Conservation (phyloP, 257 asterid genomes). For the Salvia splendens region DNA sequence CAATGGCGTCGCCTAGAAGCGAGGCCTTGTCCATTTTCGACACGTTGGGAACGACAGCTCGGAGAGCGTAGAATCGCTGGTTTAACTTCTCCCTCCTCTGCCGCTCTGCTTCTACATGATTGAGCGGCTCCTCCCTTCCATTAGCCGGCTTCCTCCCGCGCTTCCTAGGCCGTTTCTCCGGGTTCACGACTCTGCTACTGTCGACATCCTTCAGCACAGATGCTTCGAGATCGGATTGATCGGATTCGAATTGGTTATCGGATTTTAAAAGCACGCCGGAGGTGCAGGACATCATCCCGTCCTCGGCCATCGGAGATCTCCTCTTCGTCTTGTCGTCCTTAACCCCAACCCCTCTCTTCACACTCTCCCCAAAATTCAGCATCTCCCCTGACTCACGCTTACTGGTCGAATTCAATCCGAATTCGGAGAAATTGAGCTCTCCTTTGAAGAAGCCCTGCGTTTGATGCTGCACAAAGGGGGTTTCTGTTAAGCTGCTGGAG, state of each 20-base stretch:
- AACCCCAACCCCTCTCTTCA: conserved; percentile 28
- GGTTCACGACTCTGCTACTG: conserved; percentile 58
- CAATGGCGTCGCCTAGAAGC: conserved; percentile 80
- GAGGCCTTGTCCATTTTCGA: conserved; percentile 96
- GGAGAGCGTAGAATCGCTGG: conserved; percentile 72
- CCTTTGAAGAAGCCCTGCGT: conserved; percentile 40
- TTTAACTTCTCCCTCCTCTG: conserved; percentile 91
- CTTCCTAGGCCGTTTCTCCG: conserved; percentile 49
- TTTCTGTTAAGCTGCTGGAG: conserved; percentile 49
- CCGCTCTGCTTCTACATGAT: conserved; percentile 94
- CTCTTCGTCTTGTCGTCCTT: conserved; percentile 16
- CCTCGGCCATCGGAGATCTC: conserved; percentile 41
- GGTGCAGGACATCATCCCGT: conserved; percentile 74
- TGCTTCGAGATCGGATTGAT: conserved; percentile 81
- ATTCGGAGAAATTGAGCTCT: conserved; percentile 60
- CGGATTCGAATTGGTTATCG: conserved; percentile 51
- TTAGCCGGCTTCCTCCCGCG: conserved; percentile 89
- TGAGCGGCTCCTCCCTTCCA: conserved; percentile 86
- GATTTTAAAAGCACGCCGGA: conserved; percentile 56
- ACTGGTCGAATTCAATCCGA: conserved; percentile 39
- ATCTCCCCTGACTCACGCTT: conserved; percentile 67
- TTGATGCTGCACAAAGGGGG: conserved; percentile 37
- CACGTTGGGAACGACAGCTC: conserved; percentile 88
- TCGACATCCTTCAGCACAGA: conserved; percentile 75
- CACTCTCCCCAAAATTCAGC: conserved; percentile 55